phyloP scores from a whole-genome alignment of 2,329 filamentous ascomycete genomes.

The Trichophaea hybrida region DNA sequence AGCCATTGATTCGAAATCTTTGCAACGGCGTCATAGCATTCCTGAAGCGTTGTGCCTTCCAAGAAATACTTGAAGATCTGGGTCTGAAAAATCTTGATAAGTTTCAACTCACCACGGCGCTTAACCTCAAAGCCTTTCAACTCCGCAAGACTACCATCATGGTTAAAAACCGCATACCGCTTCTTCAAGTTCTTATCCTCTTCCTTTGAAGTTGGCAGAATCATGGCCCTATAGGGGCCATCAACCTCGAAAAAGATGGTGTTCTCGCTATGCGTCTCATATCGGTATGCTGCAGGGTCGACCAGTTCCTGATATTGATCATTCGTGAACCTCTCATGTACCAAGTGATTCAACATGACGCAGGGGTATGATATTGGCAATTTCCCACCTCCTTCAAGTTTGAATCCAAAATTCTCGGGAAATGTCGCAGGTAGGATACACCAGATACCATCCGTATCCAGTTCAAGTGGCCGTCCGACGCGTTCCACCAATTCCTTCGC shows the following conservation, averaged over 20 bases:
- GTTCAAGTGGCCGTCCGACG: slow-evolving; percentile 77
- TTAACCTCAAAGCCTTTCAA: slow-evolving; percentile 97
- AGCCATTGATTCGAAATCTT: slow-evolving; percentile 94
- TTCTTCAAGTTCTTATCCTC: slow-evolving; percentile 99
- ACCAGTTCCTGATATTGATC: slow-evolving; percentile 88
- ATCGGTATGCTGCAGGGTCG: slow-evolving; percentile 67
- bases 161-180: slow-evolving; percentile 96
- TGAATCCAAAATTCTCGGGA: slow-evolving; percentile 91
- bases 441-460: slow-evolving; percentile 99
- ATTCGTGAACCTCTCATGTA: slow-evolving; percentile 89
- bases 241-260: slow-evolving; percentile 99
- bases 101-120: slow-evolving; percentile 88
- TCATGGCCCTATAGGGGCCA: slow-evolving; percentile 93
- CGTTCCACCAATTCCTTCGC: slow-evolving; percentile 85
- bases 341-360: slow-evolving; percentile 96
- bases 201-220: slow-evolving; percentile 91
- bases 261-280: slow-evolving; percentile 96
- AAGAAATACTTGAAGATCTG: slow-evolving; percentile 99
- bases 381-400: slow-evolving; percentile 90
- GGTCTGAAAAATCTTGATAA: slow-evolving; percentile 99
- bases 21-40: slow-evolving; percentile 83
- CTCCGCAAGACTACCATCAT: slow-evolving; percentile 88
- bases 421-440: slow-evolving; percentile 95
- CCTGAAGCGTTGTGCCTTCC: slow-evolving; percentile 70
- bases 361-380: slow-evolving; percentile 93